Conservation (phyloP, 1,284 basidiomycete species). For the Apiotrichum sp. region DNA sequence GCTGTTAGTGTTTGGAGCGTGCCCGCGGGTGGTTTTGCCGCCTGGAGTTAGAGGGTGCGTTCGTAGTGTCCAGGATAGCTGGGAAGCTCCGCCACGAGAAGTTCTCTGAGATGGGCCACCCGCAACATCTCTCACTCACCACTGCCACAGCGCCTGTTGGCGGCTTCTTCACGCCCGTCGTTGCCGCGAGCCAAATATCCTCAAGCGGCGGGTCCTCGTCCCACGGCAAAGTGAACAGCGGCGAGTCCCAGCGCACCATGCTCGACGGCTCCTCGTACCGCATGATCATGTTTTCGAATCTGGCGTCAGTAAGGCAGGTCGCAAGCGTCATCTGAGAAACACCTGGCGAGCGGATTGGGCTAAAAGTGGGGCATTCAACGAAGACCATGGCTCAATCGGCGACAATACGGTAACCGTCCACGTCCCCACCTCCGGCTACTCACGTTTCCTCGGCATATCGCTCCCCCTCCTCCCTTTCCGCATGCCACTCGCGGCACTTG, state of each 20-base stretch:
- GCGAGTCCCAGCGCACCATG: slow-evolving; percentile 96
- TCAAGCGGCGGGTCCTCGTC: slow-evolving; percentile 60
- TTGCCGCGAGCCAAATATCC: slow-evolving; percentile 75
- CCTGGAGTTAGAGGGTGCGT: slow-evolving; percentile 48
- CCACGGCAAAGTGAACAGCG: slow-evolving; percentile 78
- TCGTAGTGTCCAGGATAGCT: too few relatives aligned
- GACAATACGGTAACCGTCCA: too few relatives aligned
- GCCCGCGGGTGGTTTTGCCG: slow-evolving; percentile 69
- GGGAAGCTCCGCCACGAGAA: too few relatives aligned
- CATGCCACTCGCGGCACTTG: slow-evolving; percentile 72
- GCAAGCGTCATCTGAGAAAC: too few relatives aligned
- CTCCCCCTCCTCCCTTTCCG: slow-evolving; percentile 34
- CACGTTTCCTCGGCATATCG: slow-evolving; percentile 69
- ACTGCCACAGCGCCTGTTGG: slow-evolving; percentile 79
- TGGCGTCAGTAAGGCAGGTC: slow-evolving; percentile 39
- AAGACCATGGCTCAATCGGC: too few relatives aligned
- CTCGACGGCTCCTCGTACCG: slow-evolving; percentile 94
- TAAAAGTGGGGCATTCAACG: too few relatives aligned
- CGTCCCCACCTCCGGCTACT: too few relatives aligned
- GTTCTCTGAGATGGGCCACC: too few relatives aligned
- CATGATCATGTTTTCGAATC: slow-evolving; percentile 79
- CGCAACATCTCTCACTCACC: slow-evolving; percentile 50
- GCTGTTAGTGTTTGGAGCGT: slow-evolving; percentile 71
- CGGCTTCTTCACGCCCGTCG: slow-evolving; percentile 70
- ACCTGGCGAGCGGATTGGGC: too few relatives aligned